Base-by-base conservation (phyloP, 306 rosid species). In the Corylus heterophylla region DNA sequence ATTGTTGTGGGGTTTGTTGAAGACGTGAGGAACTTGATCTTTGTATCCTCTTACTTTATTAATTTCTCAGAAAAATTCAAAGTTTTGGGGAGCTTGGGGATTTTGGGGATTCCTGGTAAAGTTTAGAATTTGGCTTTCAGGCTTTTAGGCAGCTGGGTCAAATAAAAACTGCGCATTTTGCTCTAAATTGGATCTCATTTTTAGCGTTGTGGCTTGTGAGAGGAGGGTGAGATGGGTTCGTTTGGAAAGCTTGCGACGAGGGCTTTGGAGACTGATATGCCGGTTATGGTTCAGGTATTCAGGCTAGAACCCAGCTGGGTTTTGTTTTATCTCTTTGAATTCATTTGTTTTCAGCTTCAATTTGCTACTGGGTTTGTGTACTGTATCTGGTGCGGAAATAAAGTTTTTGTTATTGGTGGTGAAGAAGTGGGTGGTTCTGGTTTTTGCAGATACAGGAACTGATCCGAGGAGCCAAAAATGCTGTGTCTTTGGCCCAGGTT, bases 401-500 rank as follows among this genome's bases (percentile, higher is more conserved):
- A 13, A 16, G 25, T 66, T 70, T 51, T 50, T n/a, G 64, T 50
- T 49, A 17, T 56, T 64, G 49, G 39, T 74, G 75, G 69, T 81
- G 55, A 67, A 66, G 22, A 66, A 67, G 22, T 37, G 13, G 50
- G 16, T 12, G 51, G 22, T 8, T 49, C 74, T 79, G 58, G 42
- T 63, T 88, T 79, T 79, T 73, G 79, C 85, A 89, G 92, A 84
- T 89, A 59, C 92, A 89, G 54, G 87, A 89, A 72, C 13, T 89
- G 80, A 17, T 78, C 68, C 86, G 86, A 70, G 87, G 86, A 75
- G 69, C 76, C 66, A 80, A 69, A 78, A 73, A 84, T 76, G 87
- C 82, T 20, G 55, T 86, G 83, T 89, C 92, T n/a, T 78, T 89
- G 79, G 90, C 90, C 18, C 92, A 89, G 92, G 92, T 89, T 27